Conservation (phyloP, 2,329 filamentous ascomycete genomes). For the Pseudocercospora crystallina region DNA sequence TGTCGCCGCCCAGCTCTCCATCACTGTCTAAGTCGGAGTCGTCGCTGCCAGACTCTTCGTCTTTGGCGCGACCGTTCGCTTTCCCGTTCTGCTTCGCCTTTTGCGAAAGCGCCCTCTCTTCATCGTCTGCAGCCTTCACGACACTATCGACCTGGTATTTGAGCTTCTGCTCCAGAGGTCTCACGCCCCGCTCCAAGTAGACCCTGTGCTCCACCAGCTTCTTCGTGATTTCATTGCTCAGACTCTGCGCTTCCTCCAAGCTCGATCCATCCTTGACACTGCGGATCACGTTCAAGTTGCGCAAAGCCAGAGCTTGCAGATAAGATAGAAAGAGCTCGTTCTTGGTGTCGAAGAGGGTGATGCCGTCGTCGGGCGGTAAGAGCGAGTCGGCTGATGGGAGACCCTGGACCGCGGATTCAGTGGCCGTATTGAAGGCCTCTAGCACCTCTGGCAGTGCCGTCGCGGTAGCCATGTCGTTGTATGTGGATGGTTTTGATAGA, state of each 20-base stretch:
- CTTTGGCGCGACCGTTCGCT: constrained; percentile 20
- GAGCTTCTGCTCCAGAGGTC: constrained; percentile 82
- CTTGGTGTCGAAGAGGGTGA: constrained; percentile 92
- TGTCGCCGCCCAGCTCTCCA: constrained; percentile 49
- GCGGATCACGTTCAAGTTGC: constrained; percentile 50
- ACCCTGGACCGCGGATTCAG: constrained; percentile 58
- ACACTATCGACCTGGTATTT: constrained; percentile 97
- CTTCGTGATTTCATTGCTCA: constrained; percentile 69
- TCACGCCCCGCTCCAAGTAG: constrained; percentile 88
- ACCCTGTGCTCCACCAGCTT: constrained; percentile 90
- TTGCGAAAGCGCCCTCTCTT: constrained; percentile 49
- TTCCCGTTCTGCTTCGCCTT: constrained; percentile 36
- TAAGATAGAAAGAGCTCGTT: constrained; percentile 97
- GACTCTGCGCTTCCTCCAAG: constrained; percentile 39
- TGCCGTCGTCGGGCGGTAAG: constrained; percentile 76
- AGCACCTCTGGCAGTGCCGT: constrained; percentile 43
- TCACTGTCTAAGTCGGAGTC: constrained; percentile 42
- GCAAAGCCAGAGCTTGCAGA: constrained; percentile 84
- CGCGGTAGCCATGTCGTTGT: constrained; percentile 28
- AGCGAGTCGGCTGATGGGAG: constrained; percentile 61
- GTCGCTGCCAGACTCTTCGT: constrained; percentile 29
- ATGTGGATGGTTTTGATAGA: no score
- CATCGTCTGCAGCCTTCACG: constrained; percentile 78
- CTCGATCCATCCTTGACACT: constrained; percentile 38
- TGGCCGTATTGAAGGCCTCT: constrained; percentile 54